Evolutionary conservation across 2,329 filamentous ascomycete species (phyloP), one percentile per base, ranked within the genome.

Genomic region (Alternaria hordeiaustralica): DNA sequence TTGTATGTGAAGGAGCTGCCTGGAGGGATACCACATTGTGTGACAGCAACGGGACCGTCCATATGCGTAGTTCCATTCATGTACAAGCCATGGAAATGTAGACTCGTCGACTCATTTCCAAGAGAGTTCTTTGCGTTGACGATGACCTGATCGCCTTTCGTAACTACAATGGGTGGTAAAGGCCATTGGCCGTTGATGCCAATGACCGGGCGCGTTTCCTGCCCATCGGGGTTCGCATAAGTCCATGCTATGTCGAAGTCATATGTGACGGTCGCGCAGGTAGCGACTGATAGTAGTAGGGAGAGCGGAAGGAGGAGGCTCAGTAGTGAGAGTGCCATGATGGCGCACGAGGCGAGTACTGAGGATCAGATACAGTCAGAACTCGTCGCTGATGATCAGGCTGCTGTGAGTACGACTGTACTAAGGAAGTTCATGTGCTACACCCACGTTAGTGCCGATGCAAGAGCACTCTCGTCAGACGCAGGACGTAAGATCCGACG

Each of bases 71-170:
- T 92, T 11, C 90, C 90, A 68, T 92, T 92, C 74, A 93, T 91
- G 73, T 88, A 93, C 66, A 95, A 84, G 15, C 92, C 92, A 69
- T 95, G 92, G 77, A 92, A 94, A 75, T 95, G 92, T 6, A 94
- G 83, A 41, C 85, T 87, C 9, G 90, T 90, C 12, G 85, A 87
- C 68, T 87, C 78, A 68, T 93, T 91, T 12, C 83, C 82, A 1
- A 91, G 87, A 21, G 86, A 84, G 70, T 95, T 95, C 68, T 87
- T 81, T 55, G 93, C 84, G 30, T 92, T 87, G 46, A 94, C 87
- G 4, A 92, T 78, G 9, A 96, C 78, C 1, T 86, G 88, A 70
- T 96, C 92, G 20, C 90, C 91, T 67, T 92, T 88, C 68, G 92
- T 92, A 65, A 89, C 88, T 67, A 92, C 87, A 49, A 96, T 87